Base-by-base conservation (phyloP, 208 protist genomes). In the Wallacemonas sp. region DNA sequence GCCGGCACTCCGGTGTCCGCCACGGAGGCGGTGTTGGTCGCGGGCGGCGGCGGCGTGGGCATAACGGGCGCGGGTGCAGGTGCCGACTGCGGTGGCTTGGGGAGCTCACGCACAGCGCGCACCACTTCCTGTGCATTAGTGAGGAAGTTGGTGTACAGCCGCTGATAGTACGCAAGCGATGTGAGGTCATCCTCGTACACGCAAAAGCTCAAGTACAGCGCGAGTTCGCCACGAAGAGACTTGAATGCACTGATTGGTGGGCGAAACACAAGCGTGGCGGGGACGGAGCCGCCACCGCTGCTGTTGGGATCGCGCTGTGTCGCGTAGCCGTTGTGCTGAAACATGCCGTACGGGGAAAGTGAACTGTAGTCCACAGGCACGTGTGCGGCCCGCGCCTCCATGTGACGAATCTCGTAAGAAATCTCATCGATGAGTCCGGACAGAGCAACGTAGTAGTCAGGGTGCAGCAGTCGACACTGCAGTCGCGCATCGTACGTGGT, bases 111-210 rank as follows among this genome's bases (percentile, higher is more conserved):
- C 33, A 91, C 57, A 31, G 74, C 54, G 18, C 46, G 68, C 31
- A 87, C 66, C 26, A 82, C 65, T 33, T 81, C 70, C 49, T 45
- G 57, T 18, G 63, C 57, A 14, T 79, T 72, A 33, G 57, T 45
- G 1, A 86, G 65, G 28, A 81, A 65, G 14, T 61, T 54, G 49
- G 76, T 67, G 70, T 89, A 92, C 57, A 81, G 39, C 22, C 83
- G 63, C 55, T 86, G 63, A 52, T 81, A 82, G 26, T 82, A 79
- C 45, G 77, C 49, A 11, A 86, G 66, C 28, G 84, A 75, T 7
- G 83, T 89, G n/a, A 76, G 63, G 65, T 92, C 85, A 61, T 91
- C 79, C 48, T 89, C 90, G 31, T 79, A 82, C 25, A 93, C 23
- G 65, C 79, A 86, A 39, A 70, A 66, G 65, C 82, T 86, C 55